Base-by-base conservation (phyloP, 192 early-diverging fungal genomes). In the Chytriomyces sp. region DNA sequence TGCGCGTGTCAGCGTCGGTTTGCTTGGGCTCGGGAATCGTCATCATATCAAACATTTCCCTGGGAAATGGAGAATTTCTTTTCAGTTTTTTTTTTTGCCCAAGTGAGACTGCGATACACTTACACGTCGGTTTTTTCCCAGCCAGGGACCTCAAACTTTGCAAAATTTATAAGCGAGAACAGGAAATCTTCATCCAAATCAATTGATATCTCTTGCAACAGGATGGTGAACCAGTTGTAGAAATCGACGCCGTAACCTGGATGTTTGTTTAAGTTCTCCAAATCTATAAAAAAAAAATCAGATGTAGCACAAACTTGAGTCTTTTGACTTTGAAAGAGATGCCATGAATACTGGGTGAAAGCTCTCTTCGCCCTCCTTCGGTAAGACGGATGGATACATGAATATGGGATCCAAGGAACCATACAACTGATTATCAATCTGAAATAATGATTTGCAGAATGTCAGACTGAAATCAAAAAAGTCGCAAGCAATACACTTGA, bases 401-500 rank as follows among this genome's bases (percentile, higher is more conserved):
- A 98, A 89, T 47, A 99, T 97, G 0, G 96, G 95, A 50, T 92
- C 94, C 6, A 93, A 75, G 1, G 92, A 90, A 49, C 92, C 95
- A 67, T 92, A 92, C 3, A 97, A 82, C 81, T 99, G 97, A 84
- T 98, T 99, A 81, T 99, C 98, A 67, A 99, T 91, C 88, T 97
- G 79, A 26, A 59, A 70, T n/a, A n/a, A 76, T 48, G 67, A 82
- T 45, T 45, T 49, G 18, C 23, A 50, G 23, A 45, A n/a, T 72
- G 18, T n/a, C n/a, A 83, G 11, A 69, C 16, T 50, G 9, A 9
- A n/a, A 83, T 64, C 26, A 35, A 76, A 62, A 64, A 53, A 81
- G 20, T 53, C 76, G 24, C 23, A 35, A 61, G 23, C 61, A 80
- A 50, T 48, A 66, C 44, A 44, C 13, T 35, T 16, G 26, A 20